Base-by-base conservation (phyloP, 306 rosid genomes). In the Purshia tridentata region DNA sequence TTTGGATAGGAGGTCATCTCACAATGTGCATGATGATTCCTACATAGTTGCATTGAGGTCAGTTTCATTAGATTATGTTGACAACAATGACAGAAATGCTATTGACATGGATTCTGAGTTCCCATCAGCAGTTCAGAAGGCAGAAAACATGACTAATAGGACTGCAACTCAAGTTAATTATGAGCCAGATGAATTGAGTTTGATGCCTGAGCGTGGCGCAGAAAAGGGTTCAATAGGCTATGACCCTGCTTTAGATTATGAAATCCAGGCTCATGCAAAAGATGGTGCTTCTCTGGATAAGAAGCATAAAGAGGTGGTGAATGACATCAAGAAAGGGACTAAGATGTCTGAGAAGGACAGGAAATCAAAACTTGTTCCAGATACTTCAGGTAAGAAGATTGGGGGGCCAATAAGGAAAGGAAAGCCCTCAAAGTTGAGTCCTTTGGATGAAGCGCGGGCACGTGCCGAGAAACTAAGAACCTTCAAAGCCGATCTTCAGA, bases 401-500 rank as follows among this genome's bases (percentile, higher is more conserved):
- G 88, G 76, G 42, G 99, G 98, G 40, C 99, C 96, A 41, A 83
- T 95, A 73, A 90, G 98, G 85, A 87, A 85, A 85, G 97, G 88
- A 78, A 91, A 83, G 72, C 84, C 91, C 74, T 83, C 98, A 64
- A 95, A 90, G 83, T 80, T 69, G 76, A 95, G 93, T 91, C 98
- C 97, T 72, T 79, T 95, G 85, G 98, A 95, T 44, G 99, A 95
- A 86, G 99, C 98, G 2, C 84, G 92, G 11, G 96, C 90, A 59
- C 99, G 99, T 12, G 99, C 99, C 18, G 99, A 91, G 80, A 90
- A 76, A 83, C 76, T 95, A 66, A 82, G 98, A 69, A 88, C 80
- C 76, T 95, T 77, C 82, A 95, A 95, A 87, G 97, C 98, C 65
- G 97, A 95, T 84, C 99, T 95, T 72, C 99, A 88, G 85, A 95